Evolutionary conservation across 306 rosid species (phyloP), one percentile per base, ranked within the genome.

Genomic region (Boehmeria nivea): DNA sequence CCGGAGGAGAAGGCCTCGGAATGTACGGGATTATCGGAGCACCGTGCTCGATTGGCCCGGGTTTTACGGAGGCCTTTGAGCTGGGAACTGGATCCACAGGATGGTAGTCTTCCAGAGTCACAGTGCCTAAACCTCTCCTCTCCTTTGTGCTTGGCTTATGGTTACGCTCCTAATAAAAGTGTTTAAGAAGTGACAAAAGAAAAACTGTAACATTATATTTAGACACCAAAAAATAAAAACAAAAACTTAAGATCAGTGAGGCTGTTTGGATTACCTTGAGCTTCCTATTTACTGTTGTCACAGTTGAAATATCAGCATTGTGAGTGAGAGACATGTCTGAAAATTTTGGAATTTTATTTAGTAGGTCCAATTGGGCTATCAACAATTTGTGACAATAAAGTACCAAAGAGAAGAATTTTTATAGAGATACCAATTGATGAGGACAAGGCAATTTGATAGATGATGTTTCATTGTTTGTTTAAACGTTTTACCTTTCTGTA

Each of bases 31-130:
- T 77, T 24, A 80, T 25, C 46, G 95, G 95, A 27, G 82, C n/a
- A 21, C 87, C 83, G 38, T 90, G 95, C 72, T 90, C 79, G 26
- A 84, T 84, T 12, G 95, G 94, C 57, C 76, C 88, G 1, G 85
- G 74, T 45, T 66, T 66, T 11, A 78, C 0, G 13, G 78, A 55
- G 13, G 77, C 64, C 68, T 71, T 70, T 39, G 80, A 66, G 68
- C 65, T 67, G 42, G 94, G 97, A 33, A 43, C 56, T 49, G 95
- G 95, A 75, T 84, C 83, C 23, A 63, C 38, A 11, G 85, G 76
- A 25, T n/a, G 49, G 63, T 90, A 86, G 63, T 90, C 98, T 21
- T 87, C 75, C 43, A 87, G 68, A 59, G 20, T 57, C 24, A 70
- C 58, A 18, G 44, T 17, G 25, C 78, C 70, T 0, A 3, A 56